A percentile compares a stretch with the other conserved stretches of the same genome.
These are phyloP conservation scores for Penicillium sclerotiorum DNA, from an alignment of 2,329 filamentous ascomycete genomes.

Conservation along the genomic window DNA sequence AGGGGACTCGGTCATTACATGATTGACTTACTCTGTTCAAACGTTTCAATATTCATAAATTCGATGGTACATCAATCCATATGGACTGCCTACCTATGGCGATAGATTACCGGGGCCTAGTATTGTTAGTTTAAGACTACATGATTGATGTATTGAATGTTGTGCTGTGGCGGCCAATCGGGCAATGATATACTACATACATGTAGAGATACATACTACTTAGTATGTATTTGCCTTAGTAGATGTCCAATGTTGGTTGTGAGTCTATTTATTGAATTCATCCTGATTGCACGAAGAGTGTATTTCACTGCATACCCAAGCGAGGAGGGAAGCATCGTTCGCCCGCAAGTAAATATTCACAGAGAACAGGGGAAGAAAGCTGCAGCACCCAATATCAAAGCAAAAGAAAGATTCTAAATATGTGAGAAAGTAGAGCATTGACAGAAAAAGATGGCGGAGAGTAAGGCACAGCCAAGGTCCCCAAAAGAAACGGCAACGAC, in stretches of 20 bases:
- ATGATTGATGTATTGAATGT: too few relatives aligned
- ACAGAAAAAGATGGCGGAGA: neutral
- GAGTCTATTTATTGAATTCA: slow-evolving; percentile 8
- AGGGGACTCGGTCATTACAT: neutral
- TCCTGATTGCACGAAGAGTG: slow-evolving; percentile 8
- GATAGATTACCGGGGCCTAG: too few relatives aligned
- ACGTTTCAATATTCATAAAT: too few relatives aligned
- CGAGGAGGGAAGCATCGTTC: slow-evolving; percentile 1
- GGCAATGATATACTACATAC: too few relatives aligned
- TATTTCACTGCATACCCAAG: neutral
- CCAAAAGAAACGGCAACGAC: neutral
- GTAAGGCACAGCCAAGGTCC: neutral
- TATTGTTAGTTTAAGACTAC: too few relatives aligned
- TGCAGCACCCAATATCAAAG: neutral
- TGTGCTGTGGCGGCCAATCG: too few relatives aligned
- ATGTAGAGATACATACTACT: neutral
- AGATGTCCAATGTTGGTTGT: neutral
- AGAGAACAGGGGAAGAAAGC: slow-evolving; percentile 5
- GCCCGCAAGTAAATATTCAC: slow-evolving; percentile 14
- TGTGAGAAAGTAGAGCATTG: slow-evolving; percentile 8
- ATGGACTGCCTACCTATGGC: too few relatives aligned
- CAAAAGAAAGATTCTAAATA: slow-evolving; percentile 18
- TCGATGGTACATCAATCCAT: too few relatives aligned
- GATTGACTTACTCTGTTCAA: too few relatives aligned
- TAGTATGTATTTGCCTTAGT: too few relatives aligned